Base-by-base conservation (phyloP, 495 filamentous ascomycete species). In the Penicillium tannophilum region DNA sequence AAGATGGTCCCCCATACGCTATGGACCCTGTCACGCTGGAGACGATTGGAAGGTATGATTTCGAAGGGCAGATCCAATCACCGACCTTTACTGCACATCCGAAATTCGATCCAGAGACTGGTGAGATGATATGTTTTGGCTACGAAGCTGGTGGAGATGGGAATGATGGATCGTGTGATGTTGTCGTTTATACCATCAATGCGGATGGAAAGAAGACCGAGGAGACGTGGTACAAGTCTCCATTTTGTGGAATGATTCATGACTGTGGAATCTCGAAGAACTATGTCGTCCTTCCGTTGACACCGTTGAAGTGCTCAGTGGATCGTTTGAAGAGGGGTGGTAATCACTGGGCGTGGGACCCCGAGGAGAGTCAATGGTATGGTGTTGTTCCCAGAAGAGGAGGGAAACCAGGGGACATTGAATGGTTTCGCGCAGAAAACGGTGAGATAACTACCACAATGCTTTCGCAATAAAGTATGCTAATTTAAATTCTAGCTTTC, bases 21-120 rank as follows among this genome's bases (percentile, higher is more conserved):
- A 72, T 86, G 76, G 79, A 86, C 52, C 82, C 82, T 3, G 66
- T 68, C 2, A 84, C 81, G 3, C 65, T 86, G 2, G 81, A 84
- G 61, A 86, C 83, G 1, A 76, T 78, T 46, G 81, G 81, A 0
- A 59, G 73, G 3, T 79, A 82, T 62, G 76, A 82, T 55, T 87
- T 86, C 43, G 82, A 84, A 50, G 84, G 84, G 1, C 84, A 86
- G 67, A 68, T 86, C 9, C 60, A 61, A 0, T 69, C 67, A 9
- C 74, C 77, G 6, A 85, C 81, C 0, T 86, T 87, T 58, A 84
- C 83, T 0, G 84, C 84, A 1, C 84, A 87, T 60, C 84, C 84
- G 1, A 87, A 87, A 63, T 72, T 85, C 47, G 84, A 86, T 54
- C 84, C 84, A 0, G 70, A 71, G 14, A 86, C 79, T 2, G 79